Evolutionary conservation across 345 rosid species (phyloP).

Genomic region (Cardamine occulta): DNA sequence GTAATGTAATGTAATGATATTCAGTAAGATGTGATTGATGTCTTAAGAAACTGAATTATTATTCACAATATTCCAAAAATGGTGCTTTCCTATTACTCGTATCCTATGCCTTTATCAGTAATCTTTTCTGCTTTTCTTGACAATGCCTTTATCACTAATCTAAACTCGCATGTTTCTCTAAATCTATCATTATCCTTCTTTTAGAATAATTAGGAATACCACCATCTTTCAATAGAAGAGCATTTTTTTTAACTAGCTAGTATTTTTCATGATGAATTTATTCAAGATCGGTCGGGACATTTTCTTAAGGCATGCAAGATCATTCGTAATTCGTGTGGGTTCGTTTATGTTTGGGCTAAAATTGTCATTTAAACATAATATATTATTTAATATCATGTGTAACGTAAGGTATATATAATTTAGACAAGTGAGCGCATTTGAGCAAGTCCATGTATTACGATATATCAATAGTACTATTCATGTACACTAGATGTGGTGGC

Average conservation of each 20-base stretch:
- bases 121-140: neutral
- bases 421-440: neutral
- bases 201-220: neutral
- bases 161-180: slow-evolving; percentile 17
- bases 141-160: slow-evolving; percentile 18
- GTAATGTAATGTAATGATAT: neutral
- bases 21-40: slow-evolving; percentile 38
- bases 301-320: neutral
- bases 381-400: neutral
- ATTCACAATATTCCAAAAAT: slow-evolving; percentile 32
- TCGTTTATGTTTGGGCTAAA: neutral
- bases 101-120: slow-evolving; percentile 33
- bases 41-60: slow-evolving; percentile 30
- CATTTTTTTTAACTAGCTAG: too few relatives aligned
- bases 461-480: neutral
- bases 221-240: slow-evolving; percentile 11
- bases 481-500: neutral
- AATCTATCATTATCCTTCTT: slow-evolving; percentile 1
- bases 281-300: neutral
- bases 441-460: neutral
- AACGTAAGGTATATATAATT: neutral
- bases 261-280: neutral
- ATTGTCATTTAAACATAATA: neutral
- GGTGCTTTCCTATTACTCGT: slow-evolving; percentile 38
- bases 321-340: neutral